Evolutionary conservation across 805 yeast genomes (phyloP).

Genomic region (Metschnikowia peoriensis): DNA sequence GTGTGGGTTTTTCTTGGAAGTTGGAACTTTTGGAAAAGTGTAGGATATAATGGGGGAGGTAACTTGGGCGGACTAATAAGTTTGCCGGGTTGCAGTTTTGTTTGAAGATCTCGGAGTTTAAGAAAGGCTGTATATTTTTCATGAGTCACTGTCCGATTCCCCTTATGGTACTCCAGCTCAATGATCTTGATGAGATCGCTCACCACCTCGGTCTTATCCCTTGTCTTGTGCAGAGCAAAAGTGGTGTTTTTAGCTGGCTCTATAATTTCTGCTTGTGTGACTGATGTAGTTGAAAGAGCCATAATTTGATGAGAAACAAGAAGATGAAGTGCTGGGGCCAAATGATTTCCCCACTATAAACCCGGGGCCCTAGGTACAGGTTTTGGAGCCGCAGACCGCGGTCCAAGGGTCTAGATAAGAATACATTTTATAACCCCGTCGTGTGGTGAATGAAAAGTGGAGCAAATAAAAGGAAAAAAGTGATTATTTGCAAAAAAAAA

Average conservation of each 20-base stretch:
- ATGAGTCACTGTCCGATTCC: constrained; percentile 36
- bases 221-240: neutral
- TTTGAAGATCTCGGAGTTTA: constrained; percentile 23
- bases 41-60: constrained; percentile 34
- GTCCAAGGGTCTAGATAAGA: neutral
- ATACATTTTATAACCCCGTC: too few relatives aligned
- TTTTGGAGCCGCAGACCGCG: constrained; percentile 3
- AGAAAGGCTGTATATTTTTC: constrained; percentile 35
- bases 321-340: neutral
- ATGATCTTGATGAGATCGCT: constrained; percentile 24
- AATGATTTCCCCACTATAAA: constrained; percentile 6
- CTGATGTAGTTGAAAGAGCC: constrained; percentile 3
- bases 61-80: constrained; percentile 17
- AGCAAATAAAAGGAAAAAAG: too few relatives aligned
- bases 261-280: neutral
- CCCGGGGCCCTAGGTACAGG: constrained; percentile 2
- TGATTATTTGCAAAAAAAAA: too few relatives aligned
- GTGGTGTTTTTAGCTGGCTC: neutral
- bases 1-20: constrained; percentile 13
- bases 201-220: constrained; percentile 6
- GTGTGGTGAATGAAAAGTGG: too few relatives aligned
- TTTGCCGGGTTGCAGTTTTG: neutral
- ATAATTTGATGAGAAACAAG: neutral
- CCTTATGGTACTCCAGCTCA: constrained; percentile 36
- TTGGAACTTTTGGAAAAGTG: constrained; percentile 32